These are phyloP conservation scores for Toxoplasma gondii DNA, from an alignment of 169 alveolate species.

Conservation along the genomic window DNA sequence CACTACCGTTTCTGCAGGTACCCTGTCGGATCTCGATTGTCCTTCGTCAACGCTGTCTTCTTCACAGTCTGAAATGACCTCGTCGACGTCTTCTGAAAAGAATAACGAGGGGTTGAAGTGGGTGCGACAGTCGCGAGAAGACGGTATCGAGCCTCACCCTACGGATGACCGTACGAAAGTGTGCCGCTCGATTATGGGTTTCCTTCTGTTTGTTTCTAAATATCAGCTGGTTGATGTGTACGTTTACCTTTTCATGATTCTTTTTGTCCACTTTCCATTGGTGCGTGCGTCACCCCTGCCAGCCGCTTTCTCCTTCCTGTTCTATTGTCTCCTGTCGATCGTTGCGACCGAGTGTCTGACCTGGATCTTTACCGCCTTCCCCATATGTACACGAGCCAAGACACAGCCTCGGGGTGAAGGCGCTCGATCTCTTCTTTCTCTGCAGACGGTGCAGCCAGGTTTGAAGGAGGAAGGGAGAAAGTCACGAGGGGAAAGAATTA, in stretches of 20 bases:
- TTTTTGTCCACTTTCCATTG: slow-evolving; percentile 40
- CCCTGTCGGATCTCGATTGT: too few relatives aligned
- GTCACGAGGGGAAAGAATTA: too few relatives aligned
- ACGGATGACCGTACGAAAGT: background rate
- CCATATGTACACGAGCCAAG: background rate
- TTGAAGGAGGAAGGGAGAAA: background rate
- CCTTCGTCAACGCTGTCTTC: too few relatives aligned
- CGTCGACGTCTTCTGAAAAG: too few relatives aligned
- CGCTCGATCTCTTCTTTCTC: background rate
- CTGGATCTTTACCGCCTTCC: background rate
- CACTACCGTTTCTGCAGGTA: too few relatives aligned
- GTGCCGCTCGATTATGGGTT: background rate
- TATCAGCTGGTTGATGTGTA: slow-evolving; percentile 64
- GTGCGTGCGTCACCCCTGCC: slow-evolving; percentile 36
- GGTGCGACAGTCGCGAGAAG: background rate
- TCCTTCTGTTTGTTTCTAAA: slow-evolving; percentile 30
- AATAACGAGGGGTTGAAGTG: background rate
- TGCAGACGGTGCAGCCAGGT: background rate
- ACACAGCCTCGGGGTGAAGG: background rate
- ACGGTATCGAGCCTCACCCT: background rate
- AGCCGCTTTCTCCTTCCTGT: slow-evolving; percentile 43
- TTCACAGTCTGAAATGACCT: too few relatives aligned
- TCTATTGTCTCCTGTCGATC: slow-evolving; percentile 45
- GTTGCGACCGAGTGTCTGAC: slow-evolving; percentile 15
- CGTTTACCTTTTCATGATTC: slow-evolving; percentile 28